These are phyloP conservation scores for Phialophora chinensis DNA, from an alignment of 2,329 filamentous ascomycete genomes.

Conservation along the genomic window DNA sequence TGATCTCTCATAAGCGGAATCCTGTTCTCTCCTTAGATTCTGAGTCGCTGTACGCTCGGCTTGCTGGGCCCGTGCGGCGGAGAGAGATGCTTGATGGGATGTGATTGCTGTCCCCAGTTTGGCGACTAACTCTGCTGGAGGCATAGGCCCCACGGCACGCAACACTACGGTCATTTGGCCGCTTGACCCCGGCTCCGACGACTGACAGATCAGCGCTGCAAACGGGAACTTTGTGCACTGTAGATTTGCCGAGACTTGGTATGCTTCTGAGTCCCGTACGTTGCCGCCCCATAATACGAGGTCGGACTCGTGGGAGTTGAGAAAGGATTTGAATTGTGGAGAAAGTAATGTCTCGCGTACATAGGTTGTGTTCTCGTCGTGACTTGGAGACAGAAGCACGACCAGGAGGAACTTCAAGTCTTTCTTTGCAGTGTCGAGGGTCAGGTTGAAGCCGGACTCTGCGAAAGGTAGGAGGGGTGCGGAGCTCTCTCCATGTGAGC, in stretches of 20 bases:
- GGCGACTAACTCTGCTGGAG: constrained; percentile 72
- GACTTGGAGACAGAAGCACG: constrained; percentile 85
- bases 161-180: constrained; percentile 80
- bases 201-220: constrained; percentile 82
- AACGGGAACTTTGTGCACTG: constrained; percentile 94
- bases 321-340: constrained; percentile 72
- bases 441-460: constrained; percentile 89
- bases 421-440: constrained; percentile 85
- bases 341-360: constrained; percentile 80
- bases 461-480: constrained; percentile 68
- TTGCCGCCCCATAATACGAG: constrained; percentile 92
- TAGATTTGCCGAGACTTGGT: constrained; percentile 86
- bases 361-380: constrained; percentile 87
- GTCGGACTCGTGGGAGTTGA: constrained; percentile 77
- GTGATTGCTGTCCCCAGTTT: constrained; percentile 76
- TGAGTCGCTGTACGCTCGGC: constrained; percentile 81
- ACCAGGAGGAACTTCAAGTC: constrained; percentile 93
- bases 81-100: constrained; percentile 76
- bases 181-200: constrained; percentile 71
- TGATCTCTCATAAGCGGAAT: constrained; percentile 90
- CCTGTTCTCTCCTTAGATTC: constrained; percentile 82
- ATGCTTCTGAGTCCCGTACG: constrained; percentile 90
- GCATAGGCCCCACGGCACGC: constrained; percentile 74
- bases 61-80: constrained; percentile 74
- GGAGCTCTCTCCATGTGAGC: constrained; percentile 4